A percentile compares a stretch with the other conserved stretches of the same genome.
phyloP scores from a whole-genome alignment of 2,329 filamentous ascomycete genomes.

The Scedosporium apiospermum region DNA sequence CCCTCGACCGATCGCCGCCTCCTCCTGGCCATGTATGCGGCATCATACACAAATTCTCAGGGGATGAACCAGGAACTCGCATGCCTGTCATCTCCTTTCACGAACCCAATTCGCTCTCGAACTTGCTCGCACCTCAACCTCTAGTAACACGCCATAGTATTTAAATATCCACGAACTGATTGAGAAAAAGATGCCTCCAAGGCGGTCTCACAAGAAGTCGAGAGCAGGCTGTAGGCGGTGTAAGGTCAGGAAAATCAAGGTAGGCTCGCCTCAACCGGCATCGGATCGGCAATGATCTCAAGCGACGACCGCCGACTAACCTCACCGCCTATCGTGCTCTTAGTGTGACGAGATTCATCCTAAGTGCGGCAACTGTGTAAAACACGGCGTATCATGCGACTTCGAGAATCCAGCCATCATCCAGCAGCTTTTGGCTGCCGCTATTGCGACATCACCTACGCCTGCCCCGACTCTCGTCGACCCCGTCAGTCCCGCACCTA shows the following conservation, averaged over 20 bases:
- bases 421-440: slow-evolving; percentile 30
- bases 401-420: slow-evolving; percentile 45
- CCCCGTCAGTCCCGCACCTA: slow-evolving; percentile 10
- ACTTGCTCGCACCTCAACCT: neutral
- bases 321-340: neutral
- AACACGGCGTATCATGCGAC: slow-evolving; percentile 58
- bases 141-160: neutral
- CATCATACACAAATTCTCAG: neutral
- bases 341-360: slow-evolving; percentile 60
- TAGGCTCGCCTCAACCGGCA: slow-evolving; percentile 18
- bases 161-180: neutral
- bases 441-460: slow-evolving; percentile 22
- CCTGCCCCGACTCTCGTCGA: slow-evolving; percentile 14
- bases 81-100: neutral
- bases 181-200: slow-evolving; percentile 45
- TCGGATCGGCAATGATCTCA: neutral
- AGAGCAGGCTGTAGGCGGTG: slow-evolving; percentile 57
- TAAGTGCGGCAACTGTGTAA: slow-evolving; percentile 55
- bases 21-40: slow-evolving; percentile 1
- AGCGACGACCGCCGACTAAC: neutral
- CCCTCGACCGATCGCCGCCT: neutral
- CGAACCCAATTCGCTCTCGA: neutral
- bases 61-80: neutral
- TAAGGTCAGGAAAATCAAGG: slow-evolving; percentile 63
- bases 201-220: slow-evolving; percentile 62